Evolutionary conservation across 805 yeast genomes (phyloP), one percentile per base, ranked within the genome.

Genomic region (Lachancea thermotolerans): DNA sequence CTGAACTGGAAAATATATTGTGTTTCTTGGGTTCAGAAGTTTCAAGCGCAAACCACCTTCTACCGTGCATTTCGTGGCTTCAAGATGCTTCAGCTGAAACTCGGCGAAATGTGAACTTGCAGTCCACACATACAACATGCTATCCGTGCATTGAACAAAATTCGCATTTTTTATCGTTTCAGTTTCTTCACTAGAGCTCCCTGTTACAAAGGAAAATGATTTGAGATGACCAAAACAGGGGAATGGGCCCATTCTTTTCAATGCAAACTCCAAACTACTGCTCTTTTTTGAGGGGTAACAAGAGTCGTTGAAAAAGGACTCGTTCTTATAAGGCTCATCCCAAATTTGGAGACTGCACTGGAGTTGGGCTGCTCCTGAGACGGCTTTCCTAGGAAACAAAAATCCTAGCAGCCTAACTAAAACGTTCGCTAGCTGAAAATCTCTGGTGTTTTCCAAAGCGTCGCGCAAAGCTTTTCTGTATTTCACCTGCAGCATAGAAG

Each of bases 391-490:
- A 0, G 57, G 56, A 36, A 56, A 55, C 30, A 54, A 46, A 36
- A 51, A 50, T 5, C 53, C 44, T 11, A 58, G 36, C 17, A 56
- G 28, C 37, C 52, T 55, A 9, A 54, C 35, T 3, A 54, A 33
- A 37, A 45, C 50, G 42, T 52, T 50, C 5, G 53, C 54, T 33
- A 52, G 51, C 18, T 56, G 59, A 29, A 58, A 51, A 36, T 55
- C 55, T 10, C 42, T 44, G 7, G 49, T 25, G 25, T 34, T 38
- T 18, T 54, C 57, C 25, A 56, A 37, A 10, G 52, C 17, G 15
- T 32, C 29, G 10, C 59, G 59, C 4, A 58, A 14, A 15, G 39
- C 36, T 9, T 14, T 11, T 11, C 48, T 40, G 40, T 42, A 55
- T 10, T 42, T 48, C 5, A 36, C 46, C 30, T 44, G 45, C 15